A percentile compares a stretch with the other conserved stretches of the same genome.
These are phyloP conservation scores for Coemansia sp. DNA, from an alignment of 371 early-diverging fungal genomes.

Conservation along the genomic window DNA sequence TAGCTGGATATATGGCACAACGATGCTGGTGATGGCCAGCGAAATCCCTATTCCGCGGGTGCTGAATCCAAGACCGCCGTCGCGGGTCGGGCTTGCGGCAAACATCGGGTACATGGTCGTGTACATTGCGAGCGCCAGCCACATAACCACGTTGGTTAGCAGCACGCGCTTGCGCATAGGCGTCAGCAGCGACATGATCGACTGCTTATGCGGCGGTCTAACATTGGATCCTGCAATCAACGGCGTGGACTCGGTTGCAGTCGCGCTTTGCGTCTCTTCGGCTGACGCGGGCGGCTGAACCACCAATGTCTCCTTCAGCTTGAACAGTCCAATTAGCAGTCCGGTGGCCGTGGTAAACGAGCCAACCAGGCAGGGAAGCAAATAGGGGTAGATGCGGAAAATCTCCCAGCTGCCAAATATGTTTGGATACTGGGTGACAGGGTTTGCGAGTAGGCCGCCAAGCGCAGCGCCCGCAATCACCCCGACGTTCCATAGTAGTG, in stretches of 20 bases:
- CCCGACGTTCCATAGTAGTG: conserved; percentile 59
- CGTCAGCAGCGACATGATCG: conserved; percentile 13
- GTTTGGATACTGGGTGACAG: conserved; percentile 63
- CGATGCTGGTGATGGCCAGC: conserved; percentile 56
- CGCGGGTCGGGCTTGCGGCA: conserved; percentile 49
- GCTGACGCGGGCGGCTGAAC: not conserved
- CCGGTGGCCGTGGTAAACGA: conserved; percentile 61
- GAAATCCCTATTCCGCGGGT: conserved; percentile 59
- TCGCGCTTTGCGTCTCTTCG: not conserved
- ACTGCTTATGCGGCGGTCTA: not conserved
- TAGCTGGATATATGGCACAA: conserved; percentile 59
- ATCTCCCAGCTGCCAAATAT: conserved; percentile 67
- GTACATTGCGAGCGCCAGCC: conserved; percentile 68
- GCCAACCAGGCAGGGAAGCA: conserved; percentile 77
- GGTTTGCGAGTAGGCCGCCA: conserved; percentile 76
- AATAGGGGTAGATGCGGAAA: conserved; percentile 70
- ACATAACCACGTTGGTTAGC: conserved; percentile 46
- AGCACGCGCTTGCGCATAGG: conserved; percentile 21
- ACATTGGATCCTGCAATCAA: not conserved
- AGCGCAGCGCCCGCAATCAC: conserved; percentile 69
- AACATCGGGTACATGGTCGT: conserved; percentile 73
- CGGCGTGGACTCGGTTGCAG: not conserved
- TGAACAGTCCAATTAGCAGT: conserved; percentile 64
- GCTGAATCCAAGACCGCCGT: conserved; percentile 63
- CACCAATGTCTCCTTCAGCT: conserved; percentile 69